A percentile compares a stretch with the other conserved stretches of the same genome.
These are phyloP conservation scores for Macaranga tanarius DNA, from an alignment of 441 rosid genomes.

Conservation along the genomic window DNA sequence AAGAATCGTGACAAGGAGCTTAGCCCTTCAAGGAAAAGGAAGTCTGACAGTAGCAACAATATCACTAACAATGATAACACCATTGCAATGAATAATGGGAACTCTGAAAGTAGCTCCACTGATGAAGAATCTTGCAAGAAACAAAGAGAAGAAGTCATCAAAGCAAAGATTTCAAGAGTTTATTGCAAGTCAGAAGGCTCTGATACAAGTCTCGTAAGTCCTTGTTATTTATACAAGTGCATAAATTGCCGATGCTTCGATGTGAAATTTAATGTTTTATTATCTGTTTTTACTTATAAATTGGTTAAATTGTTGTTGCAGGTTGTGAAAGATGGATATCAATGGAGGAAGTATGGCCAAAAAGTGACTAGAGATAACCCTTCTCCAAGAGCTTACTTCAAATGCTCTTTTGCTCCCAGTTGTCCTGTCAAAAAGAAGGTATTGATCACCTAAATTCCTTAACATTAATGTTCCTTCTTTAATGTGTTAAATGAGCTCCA, in stretches of 20 bases:
- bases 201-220: conserved; percentile 75
- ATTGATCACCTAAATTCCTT: background rate
- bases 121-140: conserved; percentile 78
- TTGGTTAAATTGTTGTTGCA: conserved; percentile 23
- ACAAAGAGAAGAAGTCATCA: conserved; percentile 64
- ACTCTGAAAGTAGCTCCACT: conserved; percentile 87
- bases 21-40: conserved; percentile 72
- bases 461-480: background rate
- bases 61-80: conserved; percentile 21
- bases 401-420: conserved; percentile 90
- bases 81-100: conserved; percentile 36
- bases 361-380: conserved; percentile 98
- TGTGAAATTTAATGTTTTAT: background rate
- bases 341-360: conserved; percentile 99
- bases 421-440: conserved; percentile 99
- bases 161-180: conserved; percentile 62
- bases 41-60: conserved; percentile 51
- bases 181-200: conserved; percentile 63
- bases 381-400: conserved; percentile 97
- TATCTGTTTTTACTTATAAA: background rate
- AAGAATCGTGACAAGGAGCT: conserved; percentile 40
- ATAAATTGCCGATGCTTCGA: background rate
- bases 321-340: conserved; percentile 98
- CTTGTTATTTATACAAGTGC: background rate
- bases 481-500: too few relatives aligned